Evolutionary conservation across 345 rosid species (phyloP).

Genomic region (Trapa bicornis): DNA sequence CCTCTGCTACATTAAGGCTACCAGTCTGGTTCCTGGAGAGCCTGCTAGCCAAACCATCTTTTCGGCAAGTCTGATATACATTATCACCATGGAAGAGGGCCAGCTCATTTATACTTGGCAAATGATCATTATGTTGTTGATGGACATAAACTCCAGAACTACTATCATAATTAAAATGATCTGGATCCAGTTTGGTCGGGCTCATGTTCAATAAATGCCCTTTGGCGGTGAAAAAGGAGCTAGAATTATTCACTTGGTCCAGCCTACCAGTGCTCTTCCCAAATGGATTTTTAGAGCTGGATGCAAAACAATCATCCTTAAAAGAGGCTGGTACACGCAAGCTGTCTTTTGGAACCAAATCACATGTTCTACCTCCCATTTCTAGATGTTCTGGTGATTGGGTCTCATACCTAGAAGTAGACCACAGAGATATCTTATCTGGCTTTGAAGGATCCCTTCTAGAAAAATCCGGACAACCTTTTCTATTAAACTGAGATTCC

Average conservation of each 20-base stretch:
- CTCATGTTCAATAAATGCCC: conserved; percentile 12
- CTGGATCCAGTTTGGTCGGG: conserved; percentile 3
- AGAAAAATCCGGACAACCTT: background rate
- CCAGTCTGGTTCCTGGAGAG: conserved; percentile 11
- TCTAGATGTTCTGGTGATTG: conserved; percentile 13
- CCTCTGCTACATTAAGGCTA: conserved; percentile 10
- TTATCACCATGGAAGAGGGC: conserved; percentile 12
- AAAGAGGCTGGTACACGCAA: conserved; percentile 17
- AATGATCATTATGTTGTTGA: conserved; percentile 27
- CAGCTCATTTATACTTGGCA: conserved; percentile 12
- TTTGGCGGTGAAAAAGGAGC: conserved; percentile 12
- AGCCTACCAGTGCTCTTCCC: conserved; percentile 11
- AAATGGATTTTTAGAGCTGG: conserved; percentile 34
- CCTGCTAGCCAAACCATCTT: conserved; percentile 9
- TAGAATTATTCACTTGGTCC: conserved; percentile 15
- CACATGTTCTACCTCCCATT: conserved; percentile 15
- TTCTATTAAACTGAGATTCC: background rate
- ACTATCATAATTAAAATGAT: conserved; percentile 9
- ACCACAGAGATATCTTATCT: conserved; percentile 6
- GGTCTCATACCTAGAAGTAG: conserved; percentile 13
- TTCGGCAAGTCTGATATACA: conserved; percentile 10
- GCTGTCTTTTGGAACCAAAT: conserved; percentile 13
- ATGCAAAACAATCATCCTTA: conserved; percentile 18
- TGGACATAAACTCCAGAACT: conserved; percentile 20
- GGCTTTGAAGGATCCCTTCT: background rate